Evolutionary conservation across 2,329 filamentous ascomycete species (phyloP).

Genomic region (Aspergillus hiratsukae): DNA sequence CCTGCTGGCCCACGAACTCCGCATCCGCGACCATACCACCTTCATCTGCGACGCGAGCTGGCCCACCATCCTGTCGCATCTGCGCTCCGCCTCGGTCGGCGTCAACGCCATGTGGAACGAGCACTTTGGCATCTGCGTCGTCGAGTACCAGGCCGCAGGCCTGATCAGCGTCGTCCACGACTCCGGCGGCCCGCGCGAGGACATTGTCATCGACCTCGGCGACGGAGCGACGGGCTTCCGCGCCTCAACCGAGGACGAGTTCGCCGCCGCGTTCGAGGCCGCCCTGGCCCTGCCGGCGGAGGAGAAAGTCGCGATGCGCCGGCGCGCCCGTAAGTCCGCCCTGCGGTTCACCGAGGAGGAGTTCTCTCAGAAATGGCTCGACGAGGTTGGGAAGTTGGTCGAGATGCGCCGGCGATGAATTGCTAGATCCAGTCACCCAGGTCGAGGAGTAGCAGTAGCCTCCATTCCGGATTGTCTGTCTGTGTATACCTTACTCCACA

Average conservation of each 20-base stretch:
- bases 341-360: conserved; percentile 82
- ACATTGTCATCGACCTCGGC: conserved; percentile 81
- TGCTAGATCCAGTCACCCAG: not conserved
- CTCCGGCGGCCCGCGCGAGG: conserved; percentile 85
- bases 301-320: conserved; percentile 69
- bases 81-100: conserved; percentile 72
- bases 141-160: conserved; percentile 95
- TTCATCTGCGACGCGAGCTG: conserved; percentile 90
- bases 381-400: conserved; percentile 69
- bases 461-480: not conserved
- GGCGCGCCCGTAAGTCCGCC: conserved; percentile 71
- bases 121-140: conserved; percentile 96
- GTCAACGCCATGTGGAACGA: conserved; percentile 99
- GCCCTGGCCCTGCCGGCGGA: conserved; percentile 60
- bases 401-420: conserved; percentile 28
- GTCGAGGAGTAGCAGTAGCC: not conserved
- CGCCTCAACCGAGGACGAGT: conserved; percentile 72
- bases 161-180: conserved; percentile 90
- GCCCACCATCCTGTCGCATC: conserved; percentile 77
- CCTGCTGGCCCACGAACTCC: conserved; percentile 78
- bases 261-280: conserved; percentile 73
- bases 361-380: conserved; percentile 75
- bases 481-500: not conserved
- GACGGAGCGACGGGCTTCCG: conserved; percentile 82
- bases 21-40: conserved; percentile 75